Base-by-base conservation (phyloP, 1,284 basidiomycete genomes). In the Cronartium ribicola region DNA sequence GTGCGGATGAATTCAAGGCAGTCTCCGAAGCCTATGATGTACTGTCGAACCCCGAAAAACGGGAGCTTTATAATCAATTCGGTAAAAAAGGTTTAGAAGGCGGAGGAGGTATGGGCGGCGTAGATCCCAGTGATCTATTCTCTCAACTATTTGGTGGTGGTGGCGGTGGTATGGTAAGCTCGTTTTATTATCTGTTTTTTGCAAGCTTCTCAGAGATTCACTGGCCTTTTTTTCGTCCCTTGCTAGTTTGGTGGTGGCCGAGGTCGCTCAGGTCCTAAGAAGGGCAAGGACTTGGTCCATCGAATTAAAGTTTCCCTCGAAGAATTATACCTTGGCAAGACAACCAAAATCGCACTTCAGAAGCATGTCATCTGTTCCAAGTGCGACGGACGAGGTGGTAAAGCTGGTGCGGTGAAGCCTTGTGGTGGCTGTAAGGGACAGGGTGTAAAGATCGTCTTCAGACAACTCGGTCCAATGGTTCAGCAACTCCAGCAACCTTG, bases 391-490 rank as follows among this genome's bases (percentile, higher is more conserved):
- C 93, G 91, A 81, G 96, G 96, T 74, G 96, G 96, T 77, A 98
- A 98, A 84, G 94, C 96, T 59, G 95, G 95, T 75, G 90, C 95
- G 41, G 93, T 97, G 76, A 88, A 89, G 82, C 82, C 85, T 63
- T 99, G 96, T 83, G 79, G 82, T 65, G 82, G 85, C 22, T 99
- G 96, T 84, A 86, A 85, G 79, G 96, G 96, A 78, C 91, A 93
- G 79, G 96, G 96, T 81, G 84, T 96, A 84, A 92, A 90, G 83
- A 84, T 98, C 79, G 92, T 90, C 74, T 85, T 98, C 76, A 90
- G 96, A 76, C 95, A 98, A 83, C 90, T 96, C 87, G 96, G 96
- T 46, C 96, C 96, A 17, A 99, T 99, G 96, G 93, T 99, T 79
- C 96, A 99, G 84, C 96, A 99, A 84, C 92, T 98, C 80, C 96